Base-by-base conservation (phyloP, 2,329 filamentous ascomycete genomes). In the Penicillium sp. region DNA sequence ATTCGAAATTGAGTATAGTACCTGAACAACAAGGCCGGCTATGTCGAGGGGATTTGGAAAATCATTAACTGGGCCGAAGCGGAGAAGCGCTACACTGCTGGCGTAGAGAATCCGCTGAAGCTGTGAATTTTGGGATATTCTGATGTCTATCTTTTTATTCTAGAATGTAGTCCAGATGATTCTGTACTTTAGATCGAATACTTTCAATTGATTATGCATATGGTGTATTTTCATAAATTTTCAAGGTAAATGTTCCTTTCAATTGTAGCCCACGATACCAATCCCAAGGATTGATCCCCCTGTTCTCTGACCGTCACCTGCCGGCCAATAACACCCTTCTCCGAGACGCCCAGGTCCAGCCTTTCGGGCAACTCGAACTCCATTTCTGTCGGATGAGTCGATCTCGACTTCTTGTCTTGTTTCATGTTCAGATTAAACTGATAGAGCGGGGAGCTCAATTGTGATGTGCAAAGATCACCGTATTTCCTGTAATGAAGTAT, bases 51-150 rank as follows among this genome's bases (percentile, higher is more conserved):
- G 39, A 88, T 96, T 70, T 96, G 91, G 91, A 89, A 94, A 68
- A 90, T 96, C 34, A 80, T 96, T 71, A 95, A 96, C 83, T 96
- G 92, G 92, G 88, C 89, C 78, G 86, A 87, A 40, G 91, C 91
- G 5, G 85, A 89, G 72, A 84, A 86, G 78, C 83, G 90, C 59
- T 90, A 67, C 52, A 61, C 56, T 44, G 61, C 64, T 27, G 71
- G 68, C 0, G 59, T 67, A 5, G 61, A 70, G 29, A 64, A 59
- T 6, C 53, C 54, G 4, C 35, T 71, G 43, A 72, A 72, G 59
- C 55, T 69, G 41, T 70, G 46, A 53, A 8, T 8, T 16, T 34
- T 27, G 23, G 9, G 10, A 8, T n/a, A 41, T 30, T 34, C 7
- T 43, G 3, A 26, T 26, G 1, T 2, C 48, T 10, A 19, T 23